Percentiles rank a stretch among this genome's conserved stretches.
Evolutionary conservation across 2,329 filamentous ascomycete species (phyloP).

Genomic region (Talaromyces sp.): DNA sequence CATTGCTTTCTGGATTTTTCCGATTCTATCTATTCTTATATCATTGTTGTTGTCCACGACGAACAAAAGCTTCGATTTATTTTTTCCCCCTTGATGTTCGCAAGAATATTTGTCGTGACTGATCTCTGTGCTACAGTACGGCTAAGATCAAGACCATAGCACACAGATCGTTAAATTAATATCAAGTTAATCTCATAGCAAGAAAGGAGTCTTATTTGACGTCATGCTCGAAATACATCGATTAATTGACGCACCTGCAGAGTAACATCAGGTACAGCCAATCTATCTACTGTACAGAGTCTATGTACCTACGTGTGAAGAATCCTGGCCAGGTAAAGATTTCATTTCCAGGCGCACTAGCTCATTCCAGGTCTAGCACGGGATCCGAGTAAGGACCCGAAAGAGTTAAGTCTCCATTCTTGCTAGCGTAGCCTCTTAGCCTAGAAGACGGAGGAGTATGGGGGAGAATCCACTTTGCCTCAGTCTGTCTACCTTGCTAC

Average conservation of each 20-base stretch:
- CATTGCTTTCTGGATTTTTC: neutral
- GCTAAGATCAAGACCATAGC: neutral
- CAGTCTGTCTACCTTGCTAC: too few species aligned
- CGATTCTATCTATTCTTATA: constrained; percentile 4
- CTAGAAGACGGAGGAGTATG: neutral
- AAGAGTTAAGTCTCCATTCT: constrained; percentile 3
- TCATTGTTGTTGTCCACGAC: neutral
- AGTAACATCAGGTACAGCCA: neutral
- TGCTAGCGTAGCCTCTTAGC: neutral
- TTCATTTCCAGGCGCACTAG: neutral
- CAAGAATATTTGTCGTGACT: neutral
- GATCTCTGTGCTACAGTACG: neutral
- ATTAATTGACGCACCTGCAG: neutral
- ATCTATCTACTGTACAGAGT: neutral
- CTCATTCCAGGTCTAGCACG: neutral
- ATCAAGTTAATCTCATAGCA: neutral
- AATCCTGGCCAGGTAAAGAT: neutral
- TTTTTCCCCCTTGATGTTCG: neutral
- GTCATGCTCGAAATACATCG: neutral
- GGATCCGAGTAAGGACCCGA: constrained; percentile 5
- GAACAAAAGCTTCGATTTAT: neutral
- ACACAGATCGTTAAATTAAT: neutral
- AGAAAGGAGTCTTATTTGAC: neutral
- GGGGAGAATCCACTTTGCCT: neutral
- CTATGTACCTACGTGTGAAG: neutral